Conservation (phyloP, 2,329 filamentous ascomycete genomes). For the Aspergillus neotritici region DNA sequence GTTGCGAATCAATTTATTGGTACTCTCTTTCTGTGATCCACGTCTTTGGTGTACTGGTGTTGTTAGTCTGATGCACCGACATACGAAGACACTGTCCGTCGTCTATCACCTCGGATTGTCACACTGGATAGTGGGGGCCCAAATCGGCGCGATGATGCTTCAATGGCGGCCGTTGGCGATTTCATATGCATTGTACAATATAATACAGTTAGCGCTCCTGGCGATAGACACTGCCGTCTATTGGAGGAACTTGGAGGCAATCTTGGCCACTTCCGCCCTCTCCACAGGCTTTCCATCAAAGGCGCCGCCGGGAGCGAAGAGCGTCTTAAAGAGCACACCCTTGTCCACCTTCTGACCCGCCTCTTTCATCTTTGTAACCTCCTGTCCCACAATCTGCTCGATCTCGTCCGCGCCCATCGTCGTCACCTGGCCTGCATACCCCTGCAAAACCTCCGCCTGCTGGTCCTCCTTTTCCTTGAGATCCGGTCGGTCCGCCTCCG, state of each 20-base stretch:
- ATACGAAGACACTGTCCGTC: no score
- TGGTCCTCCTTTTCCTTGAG: conserved; percentile 42
- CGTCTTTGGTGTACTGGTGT: no score
- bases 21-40: no score
- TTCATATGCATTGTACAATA: no score
- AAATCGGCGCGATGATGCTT: no score
- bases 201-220: no score
- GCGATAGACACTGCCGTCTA: no score
- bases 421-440: conserved; percentile 40
- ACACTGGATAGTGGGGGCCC: no score
- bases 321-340: conserved; percentile 38
- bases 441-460: conserved; percentile 40
- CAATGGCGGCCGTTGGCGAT: no score
- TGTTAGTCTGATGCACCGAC: no score
- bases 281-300: conserved; percentile 43
- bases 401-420: conserved; percentile 40
- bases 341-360: conserved; percentile 32
- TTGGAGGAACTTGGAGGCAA: conserved; percentile 33
- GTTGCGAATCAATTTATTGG: no score
- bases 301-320: conserved; percentile 38
- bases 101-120: no score
- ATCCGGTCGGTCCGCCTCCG: conserved; percentile 37
- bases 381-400: conserved; percentile 29
- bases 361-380: conserved; percentile 32
- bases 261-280: conserved; percentile 36